These are phyloP conservation scores for Chaetoceros muelleri DNA, from an alignment of 108 stramenopile genomes.

Conservation along the genomic window DNA sequence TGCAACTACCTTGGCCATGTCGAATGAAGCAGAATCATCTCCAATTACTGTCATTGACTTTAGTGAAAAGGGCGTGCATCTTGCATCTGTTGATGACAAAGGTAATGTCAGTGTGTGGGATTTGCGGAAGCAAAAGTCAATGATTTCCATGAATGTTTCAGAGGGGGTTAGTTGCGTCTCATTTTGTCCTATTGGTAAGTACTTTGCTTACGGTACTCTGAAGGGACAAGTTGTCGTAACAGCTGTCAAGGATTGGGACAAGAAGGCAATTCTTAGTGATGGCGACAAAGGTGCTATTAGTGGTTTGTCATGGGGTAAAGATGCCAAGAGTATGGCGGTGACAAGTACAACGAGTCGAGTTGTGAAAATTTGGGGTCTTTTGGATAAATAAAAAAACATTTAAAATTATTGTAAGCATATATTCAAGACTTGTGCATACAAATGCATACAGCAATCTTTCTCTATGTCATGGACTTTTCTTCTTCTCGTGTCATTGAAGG, in stretches of 20 bases:
- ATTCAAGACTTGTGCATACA: too few relatives aligned
- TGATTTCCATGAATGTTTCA: constrained; percentile 29
- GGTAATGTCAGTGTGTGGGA: constrained; percentile 67
- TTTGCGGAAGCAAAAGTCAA: constrained; percentile 65
- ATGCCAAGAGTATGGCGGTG: background rate
- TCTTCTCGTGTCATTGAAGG: too few relatives aligned
- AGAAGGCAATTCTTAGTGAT: constrained; percentile 7
- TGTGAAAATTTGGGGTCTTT: background rate
- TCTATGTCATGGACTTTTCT: too few relatives aligned
- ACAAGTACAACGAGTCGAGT: background rate
- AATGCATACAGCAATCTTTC: too few relatives aligned
- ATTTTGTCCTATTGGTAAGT: constrained; percentile 63
- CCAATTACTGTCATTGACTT: constrained; percentile 47
- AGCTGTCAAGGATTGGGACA: constrained; percentile 70
- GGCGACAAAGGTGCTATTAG: background rate
- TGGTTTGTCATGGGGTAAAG: constrained; percentile 2
- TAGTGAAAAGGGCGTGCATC: constrained; percentile 84
- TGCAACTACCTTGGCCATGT: constrained; percentile 36
- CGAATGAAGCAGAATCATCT: constrained; percentile 5
- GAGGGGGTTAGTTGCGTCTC: constrained; percentile 22
- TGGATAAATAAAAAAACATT: too few relatives aligned
- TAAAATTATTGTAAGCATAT: too few relatives aligned
- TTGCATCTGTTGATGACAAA: constrained; percentile 35
- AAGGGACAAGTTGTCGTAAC: constrained; percentile 35
- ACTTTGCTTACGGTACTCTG: constrained; percentile 44